Conservation (phyloP, 176 grass and related monocot species). For the Alopecurus myosuroides region DNA sequence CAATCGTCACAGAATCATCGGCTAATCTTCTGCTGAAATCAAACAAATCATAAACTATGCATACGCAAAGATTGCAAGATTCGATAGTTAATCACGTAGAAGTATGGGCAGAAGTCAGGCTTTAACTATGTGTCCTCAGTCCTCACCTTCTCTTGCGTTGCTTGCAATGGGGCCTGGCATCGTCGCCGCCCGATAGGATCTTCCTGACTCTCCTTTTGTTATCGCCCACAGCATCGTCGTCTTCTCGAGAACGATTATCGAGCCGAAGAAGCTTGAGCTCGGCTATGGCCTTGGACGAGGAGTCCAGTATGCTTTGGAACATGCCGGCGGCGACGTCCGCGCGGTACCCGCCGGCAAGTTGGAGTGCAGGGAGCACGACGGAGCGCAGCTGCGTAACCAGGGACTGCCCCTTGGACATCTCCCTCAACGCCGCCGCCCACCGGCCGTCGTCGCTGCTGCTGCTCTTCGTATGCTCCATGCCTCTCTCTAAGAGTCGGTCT, state of each 20-base stretch:
- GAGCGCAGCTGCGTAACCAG: conserved; percentile 35
- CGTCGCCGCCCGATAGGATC: neutral
- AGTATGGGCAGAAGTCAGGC: too few relatives aligned
- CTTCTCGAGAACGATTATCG: neutral
- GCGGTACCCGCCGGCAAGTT: neutral
- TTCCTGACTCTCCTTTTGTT: conserved; percentile 17
- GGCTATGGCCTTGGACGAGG: conserved; percentile 27
- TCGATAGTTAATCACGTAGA: too few relatives aligned
- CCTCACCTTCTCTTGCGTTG: too few relatives aligned
- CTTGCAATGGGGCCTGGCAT: too few relatives aligned
- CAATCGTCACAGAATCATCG: conserved; percentile 17
- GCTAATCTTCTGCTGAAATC: conserved; percentile 14
- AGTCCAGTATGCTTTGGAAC: conserved; percentile 28
- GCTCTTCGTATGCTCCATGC: neutral
- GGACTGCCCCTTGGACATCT: conserved; percentile 29
- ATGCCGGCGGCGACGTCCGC: conserved; percentile 8
- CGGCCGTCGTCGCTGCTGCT: neutral
- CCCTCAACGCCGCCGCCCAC: conserved; percentile 2
- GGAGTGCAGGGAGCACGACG: conserved; percentile 36
- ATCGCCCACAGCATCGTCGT: conserved; percentile 1
- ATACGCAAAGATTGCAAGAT: too few relatives aligned
- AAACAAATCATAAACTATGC: neutral
- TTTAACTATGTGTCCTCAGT: too few relatives aligned
- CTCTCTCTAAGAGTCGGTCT: neutral
- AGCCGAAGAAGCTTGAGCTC: conserved; percentile 2